phyloP scores from a whole-genome alignment of 306 rosid genomes.

The Arachis stenosperma region DNA sequence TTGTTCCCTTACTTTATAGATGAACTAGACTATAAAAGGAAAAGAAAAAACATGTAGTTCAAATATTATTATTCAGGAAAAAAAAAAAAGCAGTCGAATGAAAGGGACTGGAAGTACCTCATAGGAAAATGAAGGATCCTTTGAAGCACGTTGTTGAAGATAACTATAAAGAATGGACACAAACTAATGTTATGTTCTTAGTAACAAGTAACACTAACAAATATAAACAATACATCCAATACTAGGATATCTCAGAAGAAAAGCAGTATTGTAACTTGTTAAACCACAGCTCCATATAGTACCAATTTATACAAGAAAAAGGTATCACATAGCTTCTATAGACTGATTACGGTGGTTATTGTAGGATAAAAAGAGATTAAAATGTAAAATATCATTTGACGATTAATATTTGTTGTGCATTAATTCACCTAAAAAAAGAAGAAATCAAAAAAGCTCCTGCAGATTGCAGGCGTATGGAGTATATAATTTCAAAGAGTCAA shows the following conservation, averaged over 20 bases:
- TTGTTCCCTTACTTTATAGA: background rate
- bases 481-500: background rate
- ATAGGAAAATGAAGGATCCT: slow-evolving; percentile 81
- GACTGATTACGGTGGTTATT: background rate
- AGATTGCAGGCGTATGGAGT: slow-evolving; percentile 11
- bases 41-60: too few species aligned
- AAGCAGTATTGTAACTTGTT: background rate
- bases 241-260: slow-evolving; percentile 1
- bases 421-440: background rate
- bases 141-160: slow-evolving; percentile 75
- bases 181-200: slow-evolving; percentile 29
- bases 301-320: slow-evolving; percentile 19
- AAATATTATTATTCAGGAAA: too few species aligned
- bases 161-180: slow-evolving; percentile 62
- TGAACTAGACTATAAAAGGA: too few species aligned
- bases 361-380: slow-evolving; percentile 9
- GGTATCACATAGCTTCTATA: background rate
- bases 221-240: slow-evolving; percentile 30
- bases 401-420: background rate
- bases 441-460: background rate
- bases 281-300: background rate
- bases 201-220: slow-evolving; percentile 29
- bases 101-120: slow-evolving; percentile 69
- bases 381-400: slow-evolving; percentile 21
- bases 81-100: background rate